Conservation (phyloP, 345 rosid species). For the Rhizophora apiculata region DNA sequence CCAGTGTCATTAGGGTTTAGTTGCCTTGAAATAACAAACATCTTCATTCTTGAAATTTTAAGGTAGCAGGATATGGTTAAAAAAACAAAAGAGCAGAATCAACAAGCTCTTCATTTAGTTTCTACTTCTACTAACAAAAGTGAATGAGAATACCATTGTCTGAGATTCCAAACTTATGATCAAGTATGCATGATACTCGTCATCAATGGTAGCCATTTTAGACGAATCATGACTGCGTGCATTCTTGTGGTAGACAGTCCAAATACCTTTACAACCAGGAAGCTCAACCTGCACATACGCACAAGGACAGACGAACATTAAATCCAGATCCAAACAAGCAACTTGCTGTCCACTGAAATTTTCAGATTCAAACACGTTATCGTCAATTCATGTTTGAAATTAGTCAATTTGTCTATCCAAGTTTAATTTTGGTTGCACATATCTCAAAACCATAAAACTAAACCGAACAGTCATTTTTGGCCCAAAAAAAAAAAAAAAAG, state of each 20-base stretch:
- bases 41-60: no score
- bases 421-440: no score
- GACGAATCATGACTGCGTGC: constrained; percentile 73
- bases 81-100: no score
- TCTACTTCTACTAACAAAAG: constrained; percentile 10
- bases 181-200: constrained; percentile 96
- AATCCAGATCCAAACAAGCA: not conserved
- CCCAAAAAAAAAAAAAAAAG: no score
- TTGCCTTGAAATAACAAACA: no score
- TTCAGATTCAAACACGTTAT: not conserved
- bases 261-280: constrained; percentile 94
- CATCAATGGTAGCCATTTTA: constrained; percentile 57
- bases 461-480: no score
- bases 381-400: no score
- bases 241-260: constrained; percentile 97
- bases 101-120: not conserved
- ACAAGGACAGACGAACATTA: not conserved
- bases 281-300: constrained; percentile 68
- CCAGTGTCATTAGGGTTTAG: no score
- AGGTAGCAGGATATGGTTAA: no score
- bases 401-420: no score
- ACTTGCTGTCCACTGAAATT: not conserved
- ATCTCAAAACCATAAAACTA: no score
- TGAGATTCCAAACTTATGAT: constrained; percentile 93
- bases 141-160: constrained; percentile 66